Evolutionary conservation across 2,329 filamentous ascomycete species (phyloP), one percentile per base, ranked within the genome.

Genomic region (Fusarium falciforme): DNA sequence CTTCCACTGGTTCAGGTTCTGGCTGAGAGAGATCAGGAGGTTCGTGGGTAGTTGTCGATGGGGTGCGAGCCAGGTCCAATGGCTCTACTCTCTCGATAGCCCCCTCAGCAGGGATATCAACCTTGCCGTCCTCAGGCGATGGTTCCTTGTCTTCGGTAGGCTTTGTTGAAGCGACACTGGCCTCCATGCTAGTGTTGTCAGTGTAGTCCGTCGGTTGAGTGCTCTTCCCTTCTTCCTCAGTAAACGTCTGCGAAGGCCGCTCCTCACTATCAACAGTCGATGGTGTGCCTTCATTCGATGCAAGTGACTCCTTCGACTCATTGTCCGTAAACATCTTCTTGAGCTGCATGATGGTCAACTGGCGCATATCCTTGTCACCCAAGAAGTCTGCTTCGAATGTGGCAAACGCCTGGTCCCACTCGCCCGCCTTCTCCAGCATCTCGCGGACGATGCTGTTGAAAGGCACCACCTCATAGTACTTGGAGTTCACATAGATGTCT

Each of bases 381-480:
- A 99, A 93, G 83, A 96, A 99, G 77, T 97, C 93, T 49, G 92
- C 90, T 80, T 99, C 97, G 68, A 99, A 98, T 64, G 96, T 93
- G 65, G 91, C 88, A 84, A 99, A 99, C 0, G 91, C 91, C 27
- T 93, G 91, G 79, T 99, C 97, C 96, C 96, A 99, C 73, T 95
- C 94, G 22, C 95, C 92, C 5, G 96, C 95, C 76, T 94, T 97
- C 80, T 98, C 95, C 73, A 98, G 92, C 87, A 98, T 96, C 65
- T 94, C 93, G 75, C 96, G 92, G 59, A 98, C 90, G 9, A 96
- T 93, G 66, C 93, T 89, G 77, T 98, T 99, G 72, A 99, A 89
- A 0, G 97, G 96, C 59, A 98, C 95, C 64, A 98, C 92, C 82
- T 99, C 96, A 85, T 98, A 99, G 80, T 98, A 98, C 79, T 94